Evolutionary conservation across 306 rosid species (phyloP).

Genomic region (Quercus rubra): DNA sequence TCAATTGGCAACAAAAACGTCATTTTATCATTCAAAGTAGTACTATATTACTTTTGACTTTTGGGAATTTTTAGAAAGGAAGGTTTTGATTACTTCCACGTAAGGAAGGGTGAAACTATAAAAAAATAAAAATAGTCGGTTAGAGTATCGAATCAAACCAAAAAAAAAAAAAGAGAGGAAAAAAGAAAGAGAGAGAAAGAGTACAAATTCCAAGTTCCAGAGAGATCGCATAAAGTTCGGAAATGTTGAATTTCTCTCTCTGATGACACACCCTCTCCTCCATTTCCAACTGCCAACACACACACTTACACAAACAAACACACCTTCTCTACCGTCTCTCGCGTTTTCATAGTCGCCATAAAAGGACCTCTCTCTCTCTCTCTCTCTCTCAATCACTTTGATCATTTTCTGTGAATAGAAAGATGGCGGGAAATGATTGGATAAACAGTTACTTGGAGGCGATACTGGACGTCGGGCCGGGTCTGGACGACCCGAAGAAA

Average conservation of each 20-base stretch:
- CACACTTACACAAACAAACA: no score
- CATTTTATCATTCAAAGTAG: no score
- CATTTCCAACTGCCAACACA: background rate
- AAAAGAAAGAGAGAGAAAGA: background rate
- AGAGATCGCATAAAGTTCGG: background rate
- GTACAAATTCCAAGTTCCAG: background rate
- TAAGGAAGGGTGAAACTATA: background rate
- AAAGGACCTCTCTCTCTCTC: no score
- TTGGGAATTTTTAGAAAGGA: no score
- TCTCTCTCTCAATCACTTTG: no score
- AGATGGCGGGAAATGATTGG: slow-evolving; percentile 69
- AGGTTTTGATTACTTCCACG: no score
- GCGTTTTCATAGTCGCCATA: no score
- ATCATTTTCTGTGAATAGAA: no score
- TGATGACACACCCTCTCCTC: background rate
- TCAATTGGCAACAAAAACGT: no score
- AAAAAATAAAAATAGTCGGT: background rate
- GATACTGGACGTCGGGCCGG: slow-evolving; percentile 58
- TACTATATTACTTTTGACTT: no score
- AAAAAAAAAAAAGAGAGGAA: background rate
- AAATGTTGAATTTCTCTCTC: background rate
- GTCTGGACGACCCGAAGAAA: slow-evolving; percentile 48
- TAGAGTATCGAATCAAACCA: background rate
- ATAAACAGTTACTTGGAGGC: slow-evolving; percentile 61
- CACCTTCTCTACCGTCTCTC: no score